These are phyloP conservation scores for Capronia coronata DNA, from an alignment of 2,329 filamentous ascomycete genomes.

Conservation along the genomic window DNA sequence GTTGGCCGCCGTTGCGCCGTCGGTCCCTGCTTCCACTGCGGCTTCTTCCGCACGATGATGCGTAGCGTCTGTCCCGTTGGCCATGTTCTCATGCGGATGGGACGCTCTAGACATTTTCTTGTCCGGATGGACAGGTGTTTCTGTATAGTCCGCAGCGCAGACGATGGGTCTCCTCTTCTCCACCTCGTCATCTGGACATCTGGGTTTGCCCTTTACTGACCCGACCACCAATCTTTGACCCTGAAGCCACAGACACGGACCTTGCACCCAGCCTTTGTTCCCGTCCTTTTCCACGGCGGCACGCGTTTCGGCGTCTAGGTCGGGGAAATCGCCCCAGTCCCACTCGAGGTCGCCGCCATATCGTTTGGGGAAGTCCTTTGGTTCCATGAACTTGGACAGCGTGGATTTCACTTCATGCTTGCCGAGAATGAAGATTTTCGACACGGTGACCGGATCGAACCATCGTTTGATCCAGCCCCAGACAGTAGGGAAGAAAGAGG, in stretches of 20 bases:
- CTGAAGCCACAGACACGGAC: conserved; percentile 28
- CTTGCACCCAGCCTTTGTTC: conserved; percentile 27
- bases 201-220: conserved; percentile 25
- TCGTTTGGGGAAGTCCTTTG: conserved; percentile 74
- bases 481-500: conserved; percentile 77
- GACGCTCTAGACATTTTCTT: conserved; percentile 12
- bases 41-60: conserved; percentile 20
- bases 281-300: conserved; percentile 28
- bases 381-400: conserved; percentile 73
- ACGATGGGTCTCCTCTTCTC: conserved; percentile 25
- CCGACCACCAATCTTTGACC: conserved; percentile 27
- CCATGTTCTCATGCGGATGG: neutral
- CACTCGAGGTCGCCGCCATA: conserved; percentile 86
- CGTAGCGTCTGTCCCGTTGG: conserved; percentile 12
- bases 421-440: conserved; percentile 88
- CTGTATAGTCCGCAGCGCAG: conserved; percentile 27
- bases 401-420: conserved; percentile 67
- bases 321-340: conserved; percentile 66
- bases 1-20: conserved; percentile 11
- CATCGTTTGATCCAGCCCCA: conserved; percentile 84
- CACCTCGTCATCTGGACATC: conserved; percentile 19
- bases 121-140: conserved; percentile 23
- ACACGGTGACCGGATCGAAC: conserved; percentile 88
- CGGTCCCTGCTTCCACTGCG: conserved; percentile 4
- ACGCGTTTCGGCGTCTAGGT: conserved; percentile 53